These are phyloP conservation scores for Cerioporus squamosus DNA, from an alignment of 1,284 basidiomycete species.

Conservation along the genomic window DNA sequence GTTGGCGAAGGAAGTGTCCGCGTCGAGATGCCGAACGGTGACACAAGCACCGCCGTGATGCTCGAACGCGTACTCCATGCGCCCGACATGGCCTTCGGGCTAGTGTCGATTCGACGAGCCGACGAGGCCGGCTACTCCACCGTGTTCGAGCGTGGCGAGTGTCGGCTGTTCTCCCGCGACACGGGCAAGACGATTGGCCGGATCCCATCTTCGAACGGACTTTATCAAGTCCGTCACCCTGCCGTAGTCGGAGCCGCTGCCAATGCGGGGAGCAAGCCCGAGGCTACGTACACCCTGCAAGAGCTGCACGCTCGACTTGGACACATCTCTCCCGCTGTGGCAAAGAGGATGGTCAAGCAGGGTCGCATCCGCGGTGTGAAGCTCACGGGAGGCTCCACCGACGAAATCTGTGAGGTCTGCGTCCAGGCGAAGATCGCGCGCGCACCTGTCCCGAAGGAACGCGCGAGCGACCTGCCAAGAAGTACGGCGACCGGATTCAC, in stretches of 20 bases:
- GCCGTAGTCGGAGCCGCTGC: conserved; percentile 1
- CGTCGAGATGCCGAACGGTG: conserved; percentile 35
- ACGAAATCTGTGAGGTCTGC: conserved; percentile 38
- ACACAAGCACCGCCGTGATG: conserved; percentile 25
- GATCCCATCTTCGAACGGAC: conserved; percentile 30
- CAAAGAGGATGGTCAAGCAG: conserved; percentile 31
- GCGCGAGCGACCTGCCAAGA: conserved; percentile 32
- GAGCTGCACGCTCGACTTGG: conserved; percentile 39
- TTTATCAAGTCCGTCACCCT: conserved; percentile 31
- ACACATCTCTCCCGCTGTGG: conserved; percentile 35
- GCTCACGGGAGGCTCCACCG: conserved; percentile 24
- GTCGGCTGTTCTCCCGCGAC: background rate
- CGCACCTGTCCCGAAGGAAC: conserved; percentile 34
- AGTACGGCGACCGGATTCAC: conserved; percentile 39
- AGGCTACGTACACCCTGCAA: conserved; percentile 22
- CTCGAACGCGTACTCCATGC: conserved; percentile 39
- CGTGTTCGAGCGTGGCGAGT: no score
- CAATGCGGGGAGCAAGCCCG: conserved; percentile 1
- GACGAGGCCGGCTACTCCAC: no score
- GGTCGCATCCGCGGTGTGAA: conserved; percentile 35
- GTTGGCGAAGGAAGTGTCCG: conserved; percentile 36
- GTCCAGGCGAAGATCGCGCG: conserved; percentile 37
- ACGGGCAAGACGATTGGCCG: conserved; percentile 21
- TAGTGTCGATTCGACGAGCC: conserved; percentile 33
- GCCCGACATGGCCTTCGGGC: conserved; percentile 38